phyloP scores from a whole-genome alignment of 176 grass and related monocot genomes.

The Canna indica region DNA sequence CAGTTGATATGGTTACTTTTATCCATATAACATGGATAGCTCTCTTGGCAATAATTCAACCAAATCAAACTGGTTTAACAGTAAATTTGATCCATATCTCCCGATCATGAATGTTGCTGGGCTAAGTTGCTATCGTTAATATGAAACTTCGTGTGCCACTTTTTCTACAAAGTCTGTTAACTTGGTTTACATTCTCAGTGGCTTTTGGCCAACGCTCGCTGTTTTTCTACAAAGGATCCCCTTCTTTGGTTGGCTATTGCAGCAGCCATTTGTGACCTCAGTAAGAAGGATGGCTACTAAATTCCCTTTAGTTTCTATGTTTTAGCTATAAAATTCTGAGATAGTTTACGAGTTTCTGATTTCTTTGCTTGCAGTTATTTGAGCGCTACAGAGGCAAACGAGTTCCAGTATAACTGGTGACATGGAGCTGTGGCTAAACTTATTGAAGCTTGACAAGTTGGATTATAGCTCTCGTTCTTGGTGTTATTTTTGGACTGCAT shows the following conservation, averaged over 20 bases:
- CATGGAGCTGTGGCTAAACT: background rate
- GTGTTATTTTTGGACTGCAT: too few relatives aligned
- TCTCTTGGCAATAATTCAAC: too few relatives aligned
- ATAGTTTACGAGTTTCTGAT: background rate
- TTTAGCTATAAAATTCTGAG: background rate
- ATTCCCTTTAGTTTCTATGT: background rate
- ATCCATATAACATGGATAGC: too few relatives aligned
- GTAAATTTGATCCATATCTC: too few relatives aligned
- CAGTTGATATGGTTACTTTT: background rate
- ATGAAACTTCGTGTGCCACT: background rate
- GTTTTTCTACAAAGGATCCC: constrained; percentile 96
- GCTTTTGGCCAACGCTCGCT: constrained; percentile 89
- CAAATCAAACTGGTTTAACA: too few relatives aligned
- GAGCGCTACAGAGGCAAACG: constrained; percentile 80
- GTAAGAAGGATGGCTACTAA: constrained; percentile 20
- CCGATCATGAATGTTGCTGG: too few relatives aligned
- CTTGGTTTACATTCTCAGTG: constrained; percentile 38
- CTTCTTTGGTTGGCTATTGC: constrained; percentile 84
- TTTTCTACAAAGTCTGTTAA: background rate
- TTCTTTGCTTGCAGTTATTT: constrained; percentile 52
- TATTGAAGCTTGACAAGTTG: too few relatives aligned
- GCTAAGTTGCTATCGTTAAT: too few relatives aligned
- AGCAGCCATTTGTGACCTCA: constrained; percentile 81
- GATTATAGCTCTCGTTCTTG: too few relatives aligned
- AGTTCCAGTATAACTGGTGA: constrained; percentile 49